Base-by-base conservation (phyloP, 2,329 filamentous ascomycete species). In the Cercospora zeae-maydis region DNA sequence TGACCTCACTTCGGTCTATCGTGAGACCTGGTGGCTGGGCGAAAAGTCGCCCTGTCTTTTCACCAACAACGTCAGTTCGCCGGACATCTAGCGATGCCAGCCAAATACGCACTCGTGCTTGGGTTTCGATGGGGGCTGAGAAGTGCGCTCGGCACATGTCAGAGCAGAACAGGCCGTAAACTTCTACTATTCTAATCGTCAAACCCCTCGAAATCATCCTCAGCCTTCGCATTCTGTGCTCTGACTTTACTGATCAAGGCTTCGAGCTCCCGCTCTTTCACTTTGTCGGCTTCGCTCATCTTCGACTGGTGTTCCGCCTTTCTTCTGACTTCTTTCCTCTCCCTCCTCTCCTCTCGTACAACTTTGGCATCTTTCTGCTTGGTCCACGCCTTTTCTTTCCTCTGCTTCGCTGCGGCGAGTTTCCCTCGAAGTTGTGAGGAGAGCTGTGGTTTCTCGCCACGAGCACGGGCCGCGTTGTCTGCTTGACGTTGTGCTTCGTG, bases 401-500 rank as follows among this genome's bases (percentile, higher is more conserved):
- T 69, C 63, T 70, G 59, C 62, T 67, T 67, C 54, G 63, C 53
- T 21, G 72, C 69, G 9, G 71, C 73, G 24, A 69, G 66, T 13
- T 69, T 71, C 1, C 71, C 72, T 63, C 75, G 75, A 45, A 69
- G 67, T n/a, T 70, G 67, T 3, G 24, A 27, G 16, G 67, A 65
- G 2, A 69, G 49, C 27, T 64, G 58, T 13, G 66, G 66, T 19
- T 63, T 63, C 61, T 72, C 70, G 5, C 73, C 73, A 4, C 71
- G 66, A 9, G 70, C 68, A 10, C 64, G 59, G 21, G 73, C 70
- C 9, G 60, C 69, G n/a, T 72, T 62, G 14, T 78, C 75, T 33
- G 73, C 75, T n/a, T 72, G 69, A 10, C 80, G 73, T 52, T 76
- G 75, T 58, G 74, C 71, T 70, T 82, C 80, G 2, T 79, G 73